These are phyloP conservation scores for Sporisorium sorghi DNA, from an alignment of 1,284 basidiomycete genomes.

Conservation along the genomic window DNA sequence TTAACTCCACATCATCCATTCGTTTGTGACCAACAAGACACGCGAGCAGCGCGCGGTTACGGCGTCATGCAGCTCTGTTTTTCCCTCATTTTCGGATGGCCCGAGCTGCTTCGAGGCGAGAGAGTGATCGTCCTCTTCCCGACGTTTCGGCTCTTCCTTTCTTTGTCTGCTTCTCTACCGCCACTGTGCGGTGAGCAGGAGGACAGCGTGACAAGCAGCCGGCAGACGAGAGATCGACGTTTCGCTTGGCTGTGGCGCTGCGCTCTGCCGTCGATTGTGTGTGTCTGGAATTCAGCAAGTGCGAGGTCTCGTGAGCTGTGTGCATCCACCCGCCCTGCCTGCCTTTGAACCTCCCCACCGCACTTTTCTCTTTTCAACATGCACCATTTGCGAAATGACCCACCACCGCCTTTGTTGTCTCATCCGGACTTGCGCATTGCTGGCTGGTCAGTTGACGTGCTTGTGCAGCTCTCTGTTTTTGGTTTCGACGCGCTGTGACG, in stretches of 20 bases:
- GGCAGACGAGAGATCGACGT: not conserved
- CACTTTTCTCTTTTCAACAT: no score
- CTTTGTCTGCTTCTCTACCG: not conserved
- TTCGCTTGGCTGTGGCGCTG: not conserved
- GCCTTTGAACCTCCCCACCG: not conserved
- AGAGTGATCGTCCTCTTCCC: constrained; percentile 1
- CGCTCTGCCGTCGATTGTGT: not conserved
- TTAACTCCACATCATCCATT: constrained; percentile 4
- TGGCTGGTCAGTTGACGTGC: not conserved
- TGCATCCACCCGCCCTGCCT: not conserved
- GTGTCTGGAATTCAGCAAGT: not conserved
- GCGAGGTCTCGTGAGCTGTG: not conserved
- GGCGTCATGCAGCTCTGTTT: not conserved
- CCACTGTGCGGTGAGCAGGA: no score
- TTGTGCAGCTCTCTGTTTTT: not conserved
- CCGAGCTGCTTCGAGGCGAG: not conserved
- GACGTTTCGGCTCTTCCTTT: not conserved
- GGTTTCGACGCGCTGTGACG: not conserved
- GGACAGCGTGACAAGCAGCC: no score
- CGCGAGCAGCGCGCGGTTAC: constrained; percentile 1
- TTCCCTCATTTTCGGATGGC: not conserved
- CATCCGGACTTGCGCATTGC: no score
- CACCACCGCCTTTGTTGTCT: no score
- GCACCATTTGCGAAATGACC: no score
- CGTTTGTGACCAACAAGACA: not conserved